Percentiles rank a stretch among this genome's conserved stretches.
These are phyloP conservation scores for Vaccinium myrtillus DNA, from an alignment of 148 eudicot species.

Conservation along the genomic window DNA sequence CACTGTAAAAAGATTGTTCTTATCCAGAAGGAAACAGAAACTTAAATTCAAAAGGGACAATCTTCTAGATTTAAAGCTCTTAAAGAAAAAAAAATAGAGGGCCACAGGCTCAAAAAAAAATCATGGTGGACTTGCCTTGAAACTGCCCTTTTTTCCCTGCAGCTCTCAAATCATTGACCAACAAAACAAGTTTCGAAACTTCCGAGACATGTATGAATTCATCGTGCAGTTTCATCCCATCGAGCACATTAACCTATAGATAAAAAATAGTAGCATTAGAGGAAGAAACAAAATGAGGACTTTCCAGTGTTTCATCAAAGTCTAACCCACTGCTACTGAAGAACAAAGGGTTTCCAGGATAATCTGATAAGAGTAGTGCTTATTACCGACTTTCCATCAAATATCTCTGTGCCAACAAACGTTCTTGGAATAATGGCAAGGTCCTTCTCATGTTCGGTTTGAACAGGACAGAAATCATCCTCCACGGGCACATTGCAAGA, in stretches of 20 bases:
- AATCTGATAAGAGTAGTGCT: slow-evolving; percentile 1
- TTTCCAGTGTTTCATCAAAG: neutral
- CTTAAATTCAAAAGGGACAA: neutral
- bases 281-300: slow-evolving; percentile 6
- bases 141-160: slow-evolving; percentile 50
- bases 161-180: slow-evolving; percentile 52
- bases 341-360: too few relatives aligned
- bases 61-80: neutral
- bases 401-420: slow-evolving; percentile 41
- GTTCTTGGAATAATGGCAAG: slow-evolving; percentile 33
- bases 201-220: slow-evolving; percentile 38
- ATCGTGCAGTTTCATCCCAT: slow-evolving; percentile 49
- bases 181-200: slow-evolving; percentile 37
- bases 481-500: slow-evolving; percentile 20
- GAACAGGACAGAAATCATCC: slow-evolving; percentile 24
- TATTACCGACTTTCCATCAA: slow-evolving; percentile 52
- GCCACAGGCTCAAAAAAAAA: neutral
- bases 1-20: neutral
- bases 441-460: slow-evolving; percentile 27
- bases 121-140: slow-evolving; percentile 37
- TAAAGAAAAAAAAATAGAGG: neutral
- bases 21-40: neutral
- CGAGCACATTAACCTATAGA: slow-evolving; percentile 45
- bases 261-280: slow-evolving; percentile 9
- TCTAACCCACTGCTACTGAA: neutral